These are phyloP conservation scores for Calonectria crousiana DNA, from an alignment of 2,329 filamentous ascomycete genomes.

Conservation along the genomic window DNA sequence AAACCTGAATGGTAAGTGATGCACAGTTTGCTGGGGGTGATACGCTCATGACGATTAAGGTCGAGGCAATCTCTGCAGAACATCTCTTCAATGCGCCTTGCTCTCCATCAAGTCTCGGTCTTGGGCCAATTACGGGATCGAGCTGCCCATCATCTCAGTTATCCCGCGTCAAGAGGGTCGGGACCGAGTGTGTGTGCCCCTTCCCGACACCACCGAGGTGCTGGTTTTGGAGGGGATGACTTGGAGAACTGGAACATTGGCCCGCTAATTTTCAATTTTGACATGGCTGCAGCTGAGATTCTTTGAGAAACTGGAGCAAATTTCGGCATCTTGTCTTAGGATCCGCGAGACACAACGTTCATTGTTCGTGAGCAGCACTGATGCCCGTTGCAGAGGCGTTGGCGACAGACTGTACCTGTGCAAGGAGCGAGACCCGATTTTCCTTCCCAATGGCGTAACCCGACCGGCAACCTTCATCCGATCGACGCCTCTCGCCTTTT, in stretches of 20 bases:
- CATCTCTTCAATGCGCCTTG: not conserved
- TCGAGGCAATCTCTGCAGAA: slow-evolving; percentile 17
- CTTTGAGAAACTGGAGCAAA: slow-evolving; percentile 6
- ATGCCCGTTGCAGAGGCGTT: not conserved
- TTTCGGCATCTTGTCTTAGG: not conserved
- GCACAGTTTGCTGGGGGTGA: not conserved
- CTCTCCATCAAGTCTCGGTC: not conserved
- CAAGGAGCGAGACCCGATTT: not conserved
- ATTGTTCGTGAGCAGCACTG: not conserved
- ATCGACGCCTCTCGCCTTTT: not conserved
- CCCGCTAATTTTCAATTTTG: not conserved
- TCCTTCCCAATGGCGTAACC: slow-evolving; percentile 7
- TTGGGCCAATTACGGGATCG: slow-evolving; percentile 7
- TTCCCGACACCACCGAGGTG: slow-evolving; percentile 29
- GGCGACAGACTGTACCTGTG: not conserved
- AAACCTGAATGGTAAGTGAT: not conserved
- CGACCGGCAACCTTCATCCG: slow-evolving; percentile 2
- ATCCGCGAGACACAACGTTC: slow-evolving; percentile 2
- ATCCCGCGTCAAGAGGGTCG: slow-evolving; percentile 6
- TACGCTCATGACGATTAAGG: not conserved
- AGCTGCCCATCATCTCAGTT: slow-evolving; percentile 1
- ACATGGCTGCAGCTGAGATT: not conserved
- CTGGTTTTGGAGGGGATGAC: not conserved
- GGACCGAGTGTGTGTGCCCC: slow-evolving; percentile 6
- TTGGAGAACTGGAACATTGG: not conserved